Base-by-base conservation (phyloP, 306 rosid genomes). In the Gastrolobium bilobum region DNA sequence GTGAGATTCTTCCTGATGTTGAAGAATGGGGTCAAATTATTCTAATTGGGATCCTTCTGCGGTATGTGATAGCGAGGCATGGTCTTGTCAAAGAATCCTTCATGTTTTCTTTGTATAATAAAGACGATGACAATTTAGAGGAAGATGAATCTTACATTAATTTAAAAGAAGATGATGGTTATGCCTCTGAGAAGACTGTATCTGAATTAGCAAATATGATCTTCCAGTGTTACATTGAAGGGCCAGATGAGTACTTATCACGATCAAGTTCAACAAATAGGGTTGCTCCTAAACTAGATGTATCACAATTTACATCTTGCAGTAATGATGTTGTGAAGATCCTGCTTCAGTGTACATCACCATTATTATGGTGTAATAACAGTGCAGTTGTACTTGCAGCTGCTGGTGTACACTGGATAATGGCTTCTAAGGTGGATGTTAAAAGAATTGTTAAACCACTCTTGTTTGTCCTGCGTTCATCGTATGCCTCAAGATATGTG, bases 11-110 rank as follows among this genome's bases (percentile, higher is more conserved):
- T 81, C 98, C 97, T 30, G 99, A 96, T 52, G 96, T 93, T 60
- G 99, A 93, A 72, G 99, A 96, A 79, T 93, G 99, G 99, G 98
- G 98, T 71, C 98, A 93, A 76, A 91, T 96, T 72, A 73, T 96
- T 81, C 82, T 96, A 73, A 91, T 89, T 60, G 98, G 97, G 76
- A 89, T 93, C 71, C 97, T 96, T 84, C 77, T 96, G 77, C 91
- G 96, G 74, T 96, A 87, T 81, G 90, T 84, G 38, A 89, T 96
- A 67, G 98, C 97, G 2, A 93, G 87, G 77, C 87, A 89, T 61
- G 99, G 99, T 52, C 93, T 96, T 81, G 93, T 90, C 67, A 83
- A 85, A 74, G 99, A 89, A 81, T 96, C 99, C 52, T 64, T 91
- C 71, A 91, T 96, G 97, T 84, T 71, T 83, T 79, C 91, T 54